Conservation (phyloP, 805 yeast species). For the Isabelozyma pseudorhagii region DNA sequence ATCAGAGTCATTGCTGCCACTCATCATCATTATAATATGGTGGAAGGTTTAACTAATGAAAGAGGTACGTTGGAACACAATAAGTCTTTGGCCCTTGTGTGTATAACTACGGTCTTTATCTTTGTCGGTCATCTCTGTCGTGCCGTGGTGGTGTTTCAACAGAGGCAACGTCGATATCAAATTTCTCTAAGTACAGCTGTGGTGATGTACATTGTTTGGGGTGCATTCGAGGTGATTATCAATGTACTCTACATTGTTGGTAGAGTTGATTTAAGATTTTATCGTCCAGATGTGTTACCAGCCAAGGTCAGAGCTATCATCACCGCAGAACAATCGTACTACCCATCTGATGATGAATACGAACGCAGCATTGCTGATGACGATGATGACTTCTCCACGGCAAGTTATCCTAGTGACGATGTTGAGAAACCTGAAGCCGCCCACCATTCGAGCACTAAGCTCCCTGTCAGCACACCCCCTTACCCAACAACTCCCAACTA, state of each 20-base stretch:
- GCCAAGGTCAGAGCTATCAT: slow-evolving; percentile 22
- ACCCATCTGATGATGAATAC: slow-evolving; percentile 11
- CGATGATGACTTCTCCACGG: slow-evolving; percentile 6
- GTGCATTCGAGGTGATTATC: slow-evolving; percentile 14
- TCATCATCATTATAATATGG: slow-evolving; percentile 20
- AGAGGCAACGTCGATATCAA: slow-evolving; percentile 7
- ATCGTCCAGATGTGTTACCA: slow-evolving; percentile 19
- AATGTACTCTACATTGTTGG: slow-evolving; percentile 13
- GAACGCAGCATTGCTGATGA: slow-evolving; percentile 4
- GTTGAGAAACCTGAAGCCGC: neutral
- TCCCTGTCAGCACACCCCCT: neutral
- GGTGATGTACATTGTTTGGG: slow-evolving; percentile 17
- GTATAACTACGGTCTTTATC: slow-evolving; percentile 42
- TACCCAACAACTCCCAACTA: slow-evolving; percentile 7
- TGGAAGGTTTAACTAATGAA: slow-evolving; percentile 23
- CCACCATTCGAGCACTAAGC: neutral
- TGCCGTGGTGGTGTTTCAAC: slow-evolving; percentile 40
- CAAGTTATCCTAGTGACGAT: neutral
- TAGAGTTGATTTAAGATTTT: slow-evolving; percentile 18
- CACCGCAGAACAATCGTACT: slow-evolving; percentile 25
- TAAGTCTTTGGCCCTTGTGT: slow-evolving; percentile 42
- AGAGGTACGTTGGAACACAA: slow-evolving; percentile 42
- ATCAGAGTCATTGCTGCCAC: slow-evolving; percentile 20
- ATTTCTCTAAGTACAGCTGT: slow-evolving; percentile 7
- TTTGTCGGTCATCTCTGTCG: slow-evolving; percentile 48